Evolutionary conservation across 2,329 filamentous ascomycete genomes (phyloP), one percentile per base, ranked within the genome.

Genomic region (Colletotrichum salicis): DNA sequence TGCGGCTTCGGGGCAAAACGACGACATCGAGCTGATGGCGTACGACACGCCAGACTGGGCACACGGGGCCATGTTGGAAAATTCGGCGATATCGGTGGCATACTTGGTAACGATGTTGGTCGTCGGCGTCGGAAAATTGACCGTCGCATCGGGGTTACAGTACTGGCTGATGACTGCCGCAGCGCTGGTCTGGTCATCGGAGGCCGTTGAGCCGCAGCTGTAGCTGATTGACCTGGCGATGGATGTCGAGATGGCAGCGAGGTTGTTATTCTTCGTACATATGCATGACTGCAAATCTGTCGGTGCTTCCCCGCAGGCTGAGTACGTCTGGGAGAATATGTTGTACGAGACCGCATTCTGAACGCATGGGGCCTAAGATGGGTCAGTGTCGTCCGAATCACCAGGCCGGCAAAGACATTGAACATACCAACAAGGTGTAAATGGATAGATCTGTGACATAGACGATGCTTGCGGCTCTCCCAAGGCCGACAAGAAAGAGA

Each of bases 271-370:
- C 76, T 87, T 85, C 15, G 84, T 84, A 79, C 87, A 89, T n/a
- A 87, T 81, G 69, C 87, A 89, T 10, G 82, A 84, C 73, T 88
- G 86, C 10, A 89, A 78, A 5, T 80, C 83, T 5, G 82, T 81
- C 15, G 82, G 83, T 5, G 78, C 83, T 31, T 83, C 79, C 15
- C 83, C 83, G 73, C 87, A 89, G 57, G 79, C 79, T 11, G 80
- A 78, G 33, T 79, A 76, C 0, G 87, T 88, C 73, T 85, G 81
- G 45, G 75, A 70, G 70, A 82, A 79, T 73, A 89, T 77, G 67
- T 84, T 82, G 70, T 83, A 82, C 2, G 81, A 83, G 51, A 89
- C 69, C 11, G 85, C 87, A 2, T 77, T 79, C 70, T 83, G 80
- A 4, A 82, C 87, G 76, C 87, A 89, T 29, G 86, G 85, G 51